A percentile compares a stretch with the other conserved stretches of the same genome.
Evolutionary conservation across 495 filamentous ascomycete genomes (phyloP).

Genomic region (Astrothelium subdiscretum): DNA sequence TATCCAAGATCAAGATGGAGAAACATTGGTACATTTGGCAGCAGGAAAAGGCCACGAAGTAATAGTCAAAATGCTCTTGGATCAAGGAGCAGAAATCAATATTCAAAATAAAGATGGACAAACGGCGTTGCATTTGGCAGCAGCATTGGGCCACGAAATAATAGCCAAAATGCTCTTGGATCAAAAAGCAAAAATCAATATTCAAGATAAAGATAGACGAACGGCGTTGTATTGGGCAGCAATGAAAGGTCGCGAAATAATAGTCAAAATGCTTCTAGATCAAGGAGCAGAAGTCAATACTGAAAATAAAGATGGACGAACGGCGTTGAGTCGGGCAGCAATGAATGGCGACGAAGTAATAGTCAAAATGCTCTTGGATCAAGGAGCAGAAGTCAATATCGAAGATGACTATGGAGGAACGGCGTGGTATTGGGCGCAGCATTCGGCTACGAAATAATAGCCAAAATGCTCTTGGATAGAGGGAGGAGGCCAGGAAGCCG

Average conservation of each 20-base stretch:
- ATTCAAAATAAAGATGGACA: background rate
- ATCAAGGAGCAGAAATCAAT: background rate
- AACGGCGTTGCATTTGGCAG: background rate
- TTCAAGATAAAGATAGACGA: background rate
- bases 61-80: background rate
- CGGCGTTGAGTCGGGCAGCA: constrained; percentile 1
- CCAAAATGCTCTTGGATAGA: background rate
- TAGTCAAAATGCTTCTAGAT: background rate
- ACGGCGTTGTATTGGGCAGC: constrained; percentile 2
- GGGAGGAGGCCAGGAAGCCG: too few species aligned
- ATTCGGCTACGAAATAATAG: background rate
- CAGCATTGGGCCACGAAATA: background rate
- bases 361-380: constrained; percentile 3
- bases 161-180: background rate
- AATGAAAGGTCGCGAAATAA: constrained; percentile 6
- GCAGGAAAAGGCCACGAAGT: background rate
- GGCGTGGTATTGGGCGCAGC: background rate
- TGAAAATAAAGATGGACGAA: background rate
- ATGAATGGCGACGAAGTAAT: constrained; percentile 2
- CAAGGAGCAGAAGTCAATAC: background rate
- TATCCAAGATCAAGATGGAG: background rate
- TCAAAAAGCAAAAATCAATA: background rate
- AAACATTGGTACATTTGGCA: background rate
- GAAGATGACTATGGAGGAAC: background rate
- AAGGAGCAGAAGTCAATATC: background rate